Base-by-base conservation (phyloP, 352 stramenopile species). In the Phytopythium oedochilum region DNA sequence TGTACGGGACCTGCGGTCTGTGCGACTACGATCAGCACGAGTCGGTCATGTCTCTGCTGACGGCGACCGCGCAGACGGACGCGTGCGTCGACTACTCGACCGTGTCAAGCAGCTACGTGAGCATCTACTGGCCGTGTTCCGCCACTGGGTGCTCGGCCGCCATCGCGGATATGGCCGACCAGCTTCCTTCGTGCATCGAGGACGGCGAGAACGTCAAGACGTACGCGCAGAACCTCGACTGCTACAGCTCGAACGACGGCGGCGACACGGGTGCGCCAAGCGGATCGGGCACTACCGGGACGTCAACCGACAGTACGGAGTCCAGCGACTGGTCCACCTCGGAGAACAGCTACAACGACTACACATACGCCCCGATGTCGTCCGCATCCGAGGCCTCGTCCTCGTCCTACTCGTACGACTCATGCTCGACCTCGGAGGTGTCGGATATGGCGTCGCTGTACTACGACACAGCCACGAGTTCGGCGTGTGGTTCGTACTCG, bases 161-260 rank as follows among this genome's bases (percentile, higher is more conserved):
- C 26, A 26, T 67, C 34, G 20, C 55, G 18, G 35, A 57, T 6
- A 29, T 70, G 39, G 63, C 55, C 23, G 39, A 59, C 1, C 31
- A 50, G 39, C 61, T 70, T 8, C 43, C 59, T 5, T 60, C 62
- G 54, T 67, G 63, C 59, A 64, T 57, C 31, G 28, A 40, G 10
- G 45, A 36, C 15, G 25, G 46, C 17, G 46, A 53, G 31, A 53
- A 53, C 31, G 29, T 53, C 17, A 28, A 53, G 46, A 53, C 46
- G 29, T 42, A 53, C 29, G 46, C 20, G 18, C 18, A 53, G 18
- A 40, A 31, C 46, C 46, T 53, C 29, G 11, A 10, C 20, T 53
- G 46, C 46, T 42, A 31, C 46, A 20, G n/a, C 31, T 43, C 46
- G 29, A 20, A 43, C 29, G 46, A 53, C 20, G 28, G 26, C 26